Base-by-base conservation (phyloP, 202 grass and related monocot genomes). In the Zoysia matrella region DNA sequence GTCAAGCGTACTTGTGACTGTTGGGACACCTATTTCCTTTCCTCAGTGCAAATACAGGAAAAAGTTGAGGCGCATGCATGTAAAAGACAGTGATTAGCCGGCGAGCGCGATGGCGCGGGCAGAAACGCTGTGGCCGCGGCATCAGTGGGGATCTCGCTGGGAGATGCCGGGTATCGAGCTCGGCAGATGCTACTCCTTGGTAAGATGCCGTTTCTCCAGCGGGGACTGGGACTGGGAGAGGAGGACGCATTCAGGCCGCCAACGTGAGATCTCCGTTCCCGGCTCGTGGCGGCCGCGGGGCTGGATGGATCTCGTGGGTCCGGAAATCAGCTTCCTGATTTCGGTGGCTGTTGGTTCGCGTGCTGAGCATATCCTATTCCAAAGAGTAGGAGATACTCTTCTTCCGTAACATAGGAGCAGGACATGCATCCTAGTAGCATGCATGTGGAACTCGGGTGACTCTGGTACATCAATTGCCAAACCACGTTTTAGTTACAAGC, bases 111-210 rank as follows among this genome's bases (percentile, higher is more conserved):
- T 1, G 9, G 44, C 11, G 1, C 11, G 13, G 47, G 76, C 51
- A 67, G 60, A 76, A 39, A 70, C 43, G 47, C 82, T n/a, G 12
- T 2, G 11, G 49, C 13, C 62, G 36, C 58, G 54, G 83, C 79
- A 86, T 83, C 88, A 51, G 8, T 11, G 44, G 54, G 44, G 62
- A 78, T n/a, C 86, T 89, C 22, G 22, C 22, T 47, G 36, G 71
- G 72, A 90, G 88, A 90, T 90, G 79, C 88, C 54, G 7, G 82
- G 87, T 54, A 89, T 89, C 87, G 72, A 73, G n/a, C 3, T 36
- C 62, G 79, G 67, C 47, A 89, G 87, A 86, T 89, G 87, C 87
- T 11, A 0, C 22, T 22, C 22, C 22, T 22, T 22, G 1, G 10
- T 6, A 4, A 67, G 88, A 90, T 86, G 50, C 83, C 74, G 12